Evolutionary conservation across 805 yeast species (phyloP), one percentile per base, ranked within the genome.

Genomic region (Grigorovia yakushimaensis): DNA sequence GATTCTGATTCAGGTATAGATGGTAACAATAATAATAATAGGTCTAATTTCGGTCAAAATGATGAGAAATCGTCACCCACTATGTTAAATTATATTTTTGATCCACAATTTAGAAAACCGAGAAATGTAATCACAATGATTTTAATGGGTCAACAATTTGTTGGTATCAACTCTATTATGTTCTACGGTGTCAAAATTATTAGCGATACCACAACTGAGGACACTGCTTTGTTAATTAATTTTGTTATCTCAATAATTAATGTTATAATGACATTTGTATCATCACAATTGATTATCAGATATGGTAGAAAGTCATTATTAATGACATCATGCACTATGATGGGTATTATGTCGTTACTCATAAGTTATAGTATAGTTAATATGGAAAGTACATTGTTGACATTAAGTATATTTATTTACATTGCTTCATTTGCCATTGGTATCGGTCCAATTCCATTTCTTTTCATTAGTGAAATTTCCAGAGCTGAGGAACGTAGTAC

Each of bases 381-480:
- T 17, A 62, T 70, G 2, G 67, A 67, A 44, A 70, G 84, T 0
- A 30, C 66, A 0, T 50, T 82, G 13, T 73, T 89, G 1, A 79
- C 84, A 1, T 44, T 74, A 1, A 80, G 88, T 10, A 82, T 88
- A 0, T 76, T 87, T 46, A 59, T 74, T 1, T 89, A 88, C 61
- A 88, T 91, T 43, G 79, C 84, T 0, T 77, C 88, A 23, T 93
- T 91, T 70, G 98, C 97, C 0, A 69, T 84, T 33, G 98, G 98
- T 0, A 64, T 88, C 51, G 98, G 98, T 0, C 98, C 98, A 6
- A 88, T 93, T 47, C 98, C 98, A 39, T 91, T 93, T 67, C 68
- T 91, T 54, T 67, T 89, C 45, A 82, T 91, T 10, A 78, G 95
- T 6, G 98, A 93, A 61, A 81, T 91, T n/a, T 83, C 95, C 0